These are phyloP conservation scores for Kwoniella sp. DNA, from an alignment of 768 basidiomycete species.

Conservation along the genomic window DNA sequence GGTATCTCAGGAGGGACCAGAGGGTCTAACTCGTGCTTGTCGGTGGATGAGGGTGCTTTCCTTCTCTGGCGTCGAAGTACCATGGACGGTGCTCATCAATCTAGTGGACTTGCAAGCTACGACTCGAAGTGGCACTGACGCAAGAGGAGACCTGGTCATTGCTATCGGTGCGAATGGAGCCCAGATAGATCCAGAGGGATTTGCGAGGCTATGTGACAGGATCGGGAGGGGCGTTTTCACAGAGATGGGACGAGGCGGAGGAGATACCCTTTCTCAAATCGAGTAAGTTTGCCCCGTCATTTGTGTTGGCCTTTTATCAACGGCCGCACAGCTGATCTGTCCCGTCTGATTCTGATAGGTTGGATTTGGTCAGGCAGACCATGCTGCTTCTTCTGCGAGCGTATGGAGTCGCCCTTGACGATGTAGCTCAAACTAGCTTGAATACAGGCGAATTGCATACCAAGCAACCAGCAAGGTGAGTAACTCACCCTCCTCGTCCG, in stretches of 20 bases:
- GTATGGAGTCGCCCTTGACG: constrained; percentile 31
- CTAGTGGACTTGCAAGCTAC: constrained; percentile 25
- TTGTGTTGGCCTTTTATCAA: too few relatives aligned
- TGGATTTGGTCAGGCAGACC: constrained; percentile 19
- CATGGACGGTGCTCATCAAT: constrained; percentile 27
- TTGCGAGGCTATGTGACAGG: constrained; percentile 27
- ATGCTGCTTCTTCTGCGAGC: constrained; percentile 28
- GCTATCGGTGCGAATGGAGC: constrained; percentile 35
- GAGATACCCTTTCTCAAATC: neutral
- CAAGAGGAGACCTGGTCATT: constrained; percentile 36
- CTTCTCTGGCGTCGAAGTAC: constrained; percentile 41
- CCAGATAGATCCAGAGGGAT: constrained; percentile 17
- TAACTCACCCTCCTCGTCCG: neutral
- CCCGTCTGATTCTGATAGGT: too few relatives aligned
- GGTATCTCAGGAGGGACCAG: constrained; percentile 14
- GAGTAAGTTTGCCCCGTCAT: too few relatives aligned
- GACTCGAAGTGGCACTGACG: constrained; percentile 11
- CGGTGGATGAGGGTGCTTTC: constrained; percentile 44
- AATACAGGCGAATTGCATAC: constrained; percentile 4
- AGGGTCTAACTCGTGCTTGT: constrained; percentile 31
- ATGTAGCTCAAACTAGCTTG: constrained; percentile 17
- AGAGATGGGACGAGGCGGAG: constrained; percentile 7
- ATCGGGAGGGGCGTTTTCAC: constrained; percentile 14
- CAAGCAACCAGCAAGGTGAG: constrained; percentile 34
- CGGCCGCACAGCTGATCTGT: too few relatives aligned